Base-by-base conservation (phyloP, 202 grass and related monocot species). In the Saccharum hybrid region DNA sequence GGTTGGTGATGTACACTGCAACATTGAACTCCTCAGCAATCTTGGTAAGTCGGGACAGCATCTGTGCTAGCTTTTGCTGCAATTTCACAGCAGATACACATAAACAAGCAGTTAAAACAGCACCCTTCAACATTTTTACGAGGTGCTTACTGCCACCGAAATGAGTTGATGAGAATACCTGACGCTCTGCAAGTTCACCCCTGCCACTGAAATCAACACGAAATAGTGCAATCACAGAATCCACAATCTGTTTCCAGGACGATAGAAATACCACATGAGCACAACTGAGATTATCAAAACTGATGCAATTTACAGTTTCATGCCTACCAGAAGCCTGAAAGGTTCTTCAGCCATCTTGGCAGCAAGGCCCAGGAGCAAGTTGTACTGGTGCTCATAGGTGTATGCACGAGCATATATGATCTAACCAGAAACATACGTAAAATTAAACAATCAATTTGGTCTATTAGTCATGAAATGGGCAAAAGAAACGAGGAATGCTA, bases 321-420 rank as follows among this genome's bases (percentile, higher is more conserved):
- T 75, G 77, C 82, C 7, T 59, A 98, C 90, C 88, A 98, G 85
- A 74, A 98, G 92, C 72, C 92, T 89, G 85, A 95, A 98, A 79
- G 96, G 96, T 71, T 95, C 92, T 92, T 95, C 96, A 56, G 96
- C 80, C 96, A 98, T 98, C 84, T 98, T 98, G 63, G 96, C 96
- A 91, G 92, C 92, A 66, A 98, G 84, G 74, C 91, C 96, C 65
- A 98, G 83, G 31, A 98, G 91, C 83, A 98, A 98, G 65, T 95
- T 95, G 89, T 92, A 87, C 61, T 93, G 89, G 83, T 98, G 96
- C 85, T 98, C 92, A 71, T 98, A 98, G 7, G 96, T 98, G 82
- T 95, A 98, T 76, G 96, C 96, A 12, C 96, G 93, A 72, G 96
- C 96, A 78, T 98, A 98, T 90, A 98, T 93, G 76, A 98, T 98